Conservation (phyloP, 2,329 filamentous ascomycete species). For the Colletotrichum truncatum region DNA sequence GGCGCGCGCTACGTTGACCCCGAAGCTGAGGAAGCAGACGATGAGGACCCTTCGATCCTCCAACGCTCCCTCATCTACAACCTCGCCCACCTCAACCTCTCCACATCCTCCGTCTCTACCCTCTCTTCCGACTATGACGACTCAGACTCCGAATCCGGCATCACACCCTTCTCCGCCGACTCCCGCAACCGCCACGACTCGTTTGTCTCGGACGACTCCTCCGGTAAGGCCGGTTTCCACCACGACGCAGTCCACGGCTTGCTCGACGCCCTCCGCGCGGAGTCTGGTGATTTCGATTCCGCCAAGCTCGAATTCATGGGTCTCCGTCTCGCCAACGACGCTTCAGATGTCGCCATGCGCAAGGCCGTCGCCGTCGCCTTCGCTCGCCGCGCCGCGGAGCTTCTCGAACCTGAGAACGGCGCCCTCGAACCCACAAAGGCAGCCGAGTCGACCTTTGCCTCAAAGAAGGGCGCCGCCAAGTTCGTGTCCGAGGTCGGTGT, state of each 20-base stretch:
- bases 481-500: conserved; percentile 70
- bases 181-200: conserved; percentile 75
- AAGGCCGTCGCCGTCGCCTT: conserved; percentile 87
- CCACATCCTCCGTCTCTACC: conserved; percentile 65
- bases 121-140: conserved; percentile 73
- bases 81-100: conserved; percentile 61
- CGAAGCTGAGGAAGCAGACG: conserved; percentile 59
- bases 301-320: conserved; percentile 91
- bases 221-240: conserved; percentile 75
- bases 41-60: conserved; percentile 59
- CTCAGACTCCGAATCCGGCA: conserved; percentile 73
- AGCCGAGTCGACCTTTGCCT: conserved; percentile 68
- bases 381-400: conserved; percentile 80
- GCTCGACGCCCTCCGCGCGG: conserved; percentile 83
- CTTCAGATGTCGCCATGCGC: conserved; percentile 88
- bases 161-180: conserved; percentile 53
- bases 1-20: conserved; percentile 58
- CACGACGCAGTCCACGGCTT: conserved; percentile 86
- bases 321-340: conserved; percentile 89
- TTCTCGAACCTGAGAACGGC: conserved; percentile 63
- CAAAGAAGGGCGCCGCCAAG: conserved; percentile 59
- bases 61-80: conserved; percentile 66
- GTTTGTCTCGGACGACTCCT: conserved; percentile 78
- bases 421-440: conserved; percentile 70
- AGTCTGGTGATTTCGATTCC: conserved; percentile 80